phyloP scores from a whole-genome alignment of 2,329 filamentous ascomycete species.

The Volutella citrinella region DNA sequence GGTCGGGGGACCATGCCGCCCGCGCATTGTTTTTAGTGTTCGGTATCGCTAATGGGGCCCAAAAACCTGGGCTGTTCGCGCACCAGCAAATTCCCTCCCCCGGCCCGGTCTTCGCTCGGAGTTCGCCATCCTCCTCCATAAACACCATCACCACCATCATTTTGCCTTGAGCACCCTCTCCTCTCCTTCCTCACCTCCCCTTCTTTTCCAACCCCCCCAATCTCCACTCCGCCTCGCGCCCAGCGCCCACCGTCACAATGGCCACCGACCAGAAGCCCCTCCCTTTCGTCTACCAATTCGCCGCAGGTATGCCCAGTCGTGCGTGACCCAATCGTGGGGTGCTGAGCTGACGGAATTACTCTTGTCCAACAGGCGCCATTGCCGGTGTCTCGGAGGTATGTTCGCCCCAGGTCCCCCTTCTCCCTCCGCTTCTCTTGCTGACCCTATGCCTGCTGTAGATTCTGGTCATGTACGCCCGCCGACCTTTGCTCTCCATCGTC shows the following conservation, averaged over 20 bases:
- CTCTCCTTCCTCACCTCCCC: conserved; percentile 2
- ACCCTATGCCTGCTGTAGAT: conserved; percentile 54
- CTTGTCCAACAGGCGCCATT: conserved; percentile 66
- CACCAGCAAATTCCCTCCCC: no score
- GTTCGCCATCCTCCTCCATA: conserved; percentile 17
- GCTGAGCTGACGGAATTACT: conserved; percentile 17
- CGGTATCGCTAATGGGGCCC: neutral
- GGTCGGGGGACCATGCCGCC: no score
- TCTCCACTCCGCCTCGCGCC: conserved; percentile 9
- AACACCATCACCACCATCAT: conserved; percentile 8
- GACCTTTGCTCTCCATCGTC: conserved; percentile 12
- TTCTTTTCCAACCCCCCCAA: conserved; percentile 10
- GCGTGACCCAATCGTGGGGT: conserved; percentile 1
- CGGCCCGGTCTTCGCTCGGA: conserved; percentile 26
- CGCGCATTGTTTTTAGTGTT: no score
- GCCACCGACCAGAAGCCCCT: conserved; percentile 65
- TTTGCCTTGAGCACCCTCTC: no score
- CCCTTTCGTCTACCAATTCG: conserved; percentile 93
- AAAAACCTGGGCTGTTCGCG: no score
- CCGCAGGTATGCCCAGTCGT: conserved; percentile 62
- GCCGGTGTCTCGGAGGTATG: conserved; percentile 96
- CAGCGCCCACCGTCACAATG: conserved; percentile 17
- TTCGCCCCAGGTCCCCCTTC: conserved; percentile 3
- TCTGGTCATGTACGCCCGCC: conserved; percentile 69
- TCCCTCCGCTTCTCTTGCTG: no score